Evolutionary conservation across 306 rosid genomes (phyloP).

Genomic region (Datisca glomerata): DNA sequence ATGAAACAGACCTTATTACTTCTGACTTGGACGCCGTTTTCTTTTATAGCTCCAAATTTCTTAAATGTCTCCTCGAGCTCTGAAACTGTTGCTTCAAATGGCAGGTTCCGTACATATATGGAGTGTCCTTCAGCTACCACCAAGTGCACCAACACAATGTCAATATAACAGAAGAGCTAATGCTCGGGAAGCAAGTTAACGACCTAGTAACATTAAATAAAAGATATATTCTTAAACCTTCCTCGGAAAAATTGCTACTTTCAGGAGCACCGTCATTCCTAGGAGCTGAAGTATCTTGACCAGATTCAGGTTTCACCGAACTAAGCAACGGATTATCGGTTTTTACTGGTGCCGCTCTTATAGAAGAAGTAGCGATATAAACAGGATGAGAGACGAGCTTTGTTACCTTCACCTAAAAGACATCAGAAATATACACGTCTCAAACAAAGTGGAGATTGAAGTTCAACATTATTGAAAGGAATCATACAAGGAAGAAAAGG

Average conservation of each 20-base stretch:
- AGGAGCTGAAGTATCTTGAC: slow-evolving; percentile 41
- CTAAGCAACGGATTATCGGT: slow-evolving; percentile 30
- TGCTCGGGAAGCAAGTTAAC: not conserved
- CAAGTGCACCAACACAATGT: not conserved
- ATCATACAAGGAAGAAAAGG: slow-evolving; percentile 4
- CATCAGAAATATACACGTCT: not conserved
- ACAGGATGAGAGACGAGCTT: slow-evolving; percentile 36
- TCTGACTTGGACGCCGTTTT: slow-evolving; percentile 94
- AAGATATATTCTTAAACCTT: slow-evolving; percentile 32
- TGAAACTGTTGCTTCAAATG: slow-evolving; percentile 72
- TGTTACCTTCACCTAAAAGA: slow-evolving; percentile 45
- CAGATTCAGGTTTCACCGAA: slow-evolving; percentile 36
- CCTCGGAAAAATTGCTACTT: slow-evolving; percentile 59
- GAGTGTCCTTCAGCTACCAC: slow-evolving; percentile 82
- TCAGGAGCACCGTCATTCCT: slow-evolving; percentile 46
- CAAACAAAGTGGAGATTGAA: too few relatives aligned
- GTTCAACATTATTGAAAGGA: not conserved
- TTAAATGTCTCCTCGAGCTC: slow-evolving; percentile 81
- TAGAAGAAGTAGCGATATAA: slow-evolving; percentile 33
- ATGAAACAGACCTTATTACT: slow-evolving; percentile 50
- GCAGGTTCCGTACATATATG: slow-evolving; percentile 81
- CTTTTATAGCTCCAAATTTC: slow-evolving; percentile 87
- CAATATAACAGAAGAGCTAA: not conserved
- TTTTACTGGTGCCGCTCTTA: slow-evolving; percentile 38
- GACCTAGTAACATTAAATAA: too few relatives aligned